These are phyloP conservation scores for Juglanconis sp. DNA, from an alignment of 2,329 filamentous ascomycete genomes.

Conservation along the genomic window DNA sequence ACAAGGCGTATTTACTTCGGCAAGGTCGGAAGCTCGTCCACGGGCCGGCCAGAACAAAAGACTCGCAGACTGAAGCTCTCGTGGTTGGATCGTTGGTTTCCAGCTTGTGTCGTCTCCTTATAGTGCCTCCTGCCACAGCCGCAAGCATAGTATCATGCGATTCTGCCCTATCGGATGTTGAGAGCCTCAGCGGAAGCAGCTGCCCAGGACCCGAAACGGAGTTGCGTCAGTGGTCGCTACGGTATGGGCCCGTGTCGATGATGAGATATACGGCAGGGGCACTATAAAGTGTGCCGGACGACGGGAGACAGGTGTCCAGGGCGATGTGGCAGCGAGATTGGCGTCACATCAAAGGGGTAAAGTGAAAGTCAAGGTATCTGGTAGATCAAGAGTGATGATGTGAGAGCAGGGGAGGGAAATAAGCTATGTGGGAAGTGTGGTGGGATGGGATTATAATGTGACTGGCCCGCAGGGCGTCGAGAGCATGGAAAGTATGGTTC, in stretches of 20 bases:
- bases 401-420: conserved; percentile 9
- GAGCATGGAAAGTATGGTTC: conserved; percentile 10
- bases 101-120: not conserved
- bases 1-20: not conserved
- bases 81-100: not conserved
- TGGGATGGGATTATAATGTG: conserved; percentile 3
- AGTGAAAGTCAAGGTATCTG: conserved; percentile 1
- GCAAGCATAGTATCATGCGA: not conserved
- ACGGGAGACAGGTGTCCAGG: conserved; percentile 7
- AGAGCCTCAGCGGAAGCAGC: not conserved
- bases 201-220: not conserved
- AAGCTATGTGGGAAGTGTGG: conserved; percentile 11
- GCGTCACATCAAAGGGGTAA: conserved; percentile 2
- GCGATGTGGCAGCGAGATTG: conserved; percentile 1
- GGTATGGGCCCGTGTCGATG: not conserved
- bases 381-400: conserved; percentile 7
- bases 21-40: not conserved
- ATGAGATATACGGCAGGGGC: conserved; percentile 8
- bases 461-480: conserved; percentile 5
- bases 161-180: not conserved
- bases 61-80: not conserved
- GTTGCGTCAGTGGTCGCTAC: not conserved
- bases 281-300: conserved; percentile 8
- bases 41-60: not conserved
- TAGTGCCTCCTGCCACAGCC: not conserved